Base-by-base conservation (phyloP, 2,329 filamentous ascomycete genomes). In the Phoma sp. region DNA sequence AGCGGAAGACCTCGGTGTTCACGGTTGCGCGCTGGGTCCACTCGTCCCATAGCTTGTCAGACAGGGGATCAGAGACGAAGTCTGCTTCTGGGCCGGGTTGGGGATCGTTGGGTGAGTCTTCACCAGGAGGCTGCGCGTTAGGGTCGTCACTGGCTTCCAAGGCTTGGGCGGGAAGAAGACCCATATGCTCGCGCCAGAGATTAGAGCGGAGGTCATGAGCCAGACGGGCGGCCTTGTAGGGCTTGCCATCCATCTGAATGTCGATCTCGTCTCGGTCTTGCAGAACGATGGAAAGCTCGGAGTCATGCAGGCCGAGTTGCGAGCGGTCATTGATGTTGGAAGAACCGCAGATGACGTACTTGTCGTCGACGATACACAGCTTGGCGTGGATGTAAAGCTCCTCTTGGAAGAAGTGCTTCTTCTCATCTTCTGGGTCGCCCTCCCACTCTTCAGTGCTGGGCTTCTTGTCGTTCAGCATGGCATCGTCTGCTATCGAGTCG, bases 321-420 rank as follows among this genome's bases (percentile, higher is more conserved):
- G 90, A 86, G 50, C 93, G 88, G 71, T 98, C 93, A 73, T 97
- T 98, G 66, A 97, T 82, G 75, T 97, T 98, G 60, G 90, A 91
- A 24, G 88, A 92, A 14, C 91, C 91, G 70, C 91, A 95, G 47
- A 97, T 86, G 1, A 90, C 91, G 42, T 91, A 83, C 48, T 87
- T 86, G 73, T 98, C 93, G 70, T 98, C 93, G 1, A 89, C 89
- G 62, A 97, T 93, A 62, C 95, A 83, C 48, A 97, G 82, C 78
- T 98, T 99, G 25, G 87, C 89, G 73, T 99, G 95, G 42, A 98
- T 88, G 72, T 99, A 99, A 2, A 98, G 83, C 74, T 99, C 93
- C 72, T 99, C 95, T 71, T 96, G 93, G 55, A 98, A 88, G 80
- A 95, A 96, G 70, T 96, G 91, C 48, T 89, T 83, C 52, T 92